Base-by-base conservation (phyloP, 768 basidiomycete genomes). In the Pleurotus tuber-regium region DNA sequence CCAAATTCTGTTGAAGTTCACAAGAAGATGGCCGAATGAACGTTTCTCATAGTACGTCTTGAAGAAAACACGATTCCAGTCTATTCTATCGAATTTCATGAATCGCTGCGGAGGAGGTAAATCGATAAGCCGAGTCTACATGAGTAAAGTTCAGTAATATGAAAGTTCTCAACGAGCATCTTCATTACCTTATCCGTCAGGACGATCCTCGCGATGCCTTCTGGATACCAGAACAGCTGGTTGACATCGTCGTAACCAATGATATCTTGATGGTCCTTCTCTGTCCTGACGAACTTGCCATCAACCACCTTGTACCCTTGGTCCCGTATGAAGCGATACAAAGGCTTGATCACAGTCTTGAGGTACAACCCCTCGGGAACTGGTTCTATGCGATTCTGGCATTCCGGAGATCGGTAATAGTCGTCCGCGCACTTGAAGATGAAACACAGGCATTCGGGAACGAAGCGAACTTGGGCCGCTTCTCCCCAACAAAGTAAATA, bases 351-450 rank as follows among this genome's bases (percentile, higher is more conserved):
- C 60, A 98, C 90, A 1, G 90, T 76, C 40, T 87, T 83, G 25
- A 99, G 76, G 67, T 98, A 99, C n/a, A 98, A 73, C 0, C 96
- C 97, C 61, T 98, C 96, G 0, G 92, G 91, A 0, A 98, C 92
- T 0, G 95, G 85, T 48, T 98, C 95, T 38, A 91, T 72, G 39
- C 92, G 77, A 66, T 83, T 90, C 68, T 99, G 97, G 61, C 97
- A 99, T 62, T 98, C 97, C n/a, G 96, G 86, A 3, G 90, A 93
- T 21, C 97, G 94, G 68, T 99, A 99, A 68, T 98, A 99, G 71
- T 99, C 97, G 65, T 99, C 97, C 11, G 97, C 97, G 63, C 97
- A 98, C 72, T 99, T 99, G 87, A 99, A 99, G 70, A 99, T 97
- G 79, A 98, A 99, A 72, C 94, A 98, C 40, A 99, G 73, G 61